These are phyloP conservation scores for Linderina pennispora DNA, from an alignment of 192 early-diverging fungal species.

Conservation along the genomic window DNA sequence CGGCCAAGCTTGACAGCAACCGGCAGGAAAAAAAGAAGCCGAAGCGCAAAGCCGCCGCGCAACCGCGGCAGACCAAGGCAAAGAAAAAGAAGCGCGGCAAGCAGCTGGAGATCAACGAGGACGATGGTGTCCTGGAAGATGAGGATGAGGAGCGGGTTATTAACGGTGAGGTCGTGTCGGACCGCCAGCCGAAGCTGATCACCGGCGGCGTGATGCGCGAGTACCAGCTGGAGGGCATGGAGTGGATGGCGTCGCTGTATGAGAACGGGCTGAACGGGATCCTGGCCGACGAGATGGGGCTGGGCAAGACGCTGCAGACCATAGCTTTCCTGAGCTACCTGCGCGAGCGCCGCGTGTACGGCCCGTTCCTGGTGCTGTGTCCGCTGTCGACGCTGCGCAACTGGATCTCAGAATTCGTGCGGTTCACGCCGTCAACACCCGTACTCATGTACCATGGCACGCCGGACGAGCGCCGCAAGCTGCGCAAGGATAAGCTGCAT, in stretches of 20 bases:
- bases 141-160: conserved; percentile 8
- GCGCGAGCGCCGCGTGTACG: conserved; percentile 69
- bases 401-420: conserved; percentile 87
- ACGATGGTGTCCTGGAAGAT: background rate
- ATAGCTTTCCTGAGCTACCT: conserved; percentile 85
- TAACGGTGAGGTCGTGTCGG: conserved; percentile 47
- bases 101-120: too few relatives aligned
- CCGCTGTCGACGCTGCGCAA: conserved; percentile 88
- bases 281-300: conserved; percentile 93
- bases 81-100: background rate
- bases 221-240: conserved; percentile 91
- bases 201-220: conserved; percentile 84
- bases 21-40: conserved; percentile 62
- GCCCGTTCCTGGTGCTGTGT: conserved; percentile 84
- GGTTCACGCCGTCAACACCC: conserved; percentile 75
- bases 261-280: conserved; percentile 97
- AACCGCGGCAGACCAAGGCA: conserved; percentile 21
- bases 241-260: conserved; percentile 93
- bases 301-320: conserved; percentile 93
- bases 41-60: too few relatives aligned
- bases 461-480: conserved; percentile 60
- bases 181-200: conserved; percentile 73
- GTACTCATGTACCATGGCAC: conserved; percentile 83
- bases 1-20: conserved; percentile 67
- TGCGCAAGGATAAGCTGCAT: conserved; percentile 62